A percentile compares a stretch with the other conserved stretches of the same genome.
phyloP scores from a whole-genome alignment of 306 rosid species.

The Acacia melanoxylon region DNA sequence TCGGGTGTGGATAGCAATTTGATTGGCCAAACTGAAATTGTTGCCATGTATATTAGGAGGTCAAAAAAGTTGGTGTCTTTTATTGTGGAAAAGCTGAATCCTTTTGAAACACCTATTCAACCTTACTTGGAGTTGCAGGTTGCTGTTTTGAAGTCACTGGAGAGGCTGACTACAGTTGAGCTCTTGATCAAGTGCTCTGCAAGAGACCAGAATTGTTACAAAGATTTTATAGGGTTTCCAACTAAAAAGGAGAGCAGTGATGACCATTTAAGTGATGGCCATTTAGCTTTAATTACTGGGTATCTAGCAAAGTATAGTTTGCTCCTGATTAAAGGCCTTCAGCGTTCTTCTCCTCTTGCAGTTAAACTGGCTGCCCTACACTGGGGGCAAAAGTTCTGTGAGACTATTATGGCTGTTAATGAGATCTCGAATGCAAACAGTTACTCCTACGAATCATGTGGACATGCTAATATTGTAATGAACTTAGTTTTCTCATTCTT shows the following conservation, averaged over 20 bases:
- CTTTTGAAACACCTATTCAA: constrained; percentile 69
- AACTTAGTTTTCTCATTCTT: constrained; percentile 67
- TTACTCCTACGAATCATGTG: constrained; percentile 49
- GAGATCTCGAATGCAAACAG: constrained; percentile 39
- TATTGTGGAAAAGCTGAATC: constrained; percentile 60
- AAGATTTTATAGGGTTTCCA: constrained; percentile 36
- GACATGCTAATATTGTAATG: constrained; percentile 52
- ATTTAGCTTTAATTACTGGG: constrained; percentile 51
- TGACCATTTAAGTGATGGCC: constrained; percentile 35
- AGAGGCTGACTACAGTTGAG: constrained; percentile 63
- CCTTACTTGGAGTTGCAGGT: constrained; percentile 75
- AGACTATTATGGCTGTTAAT: constrained; percentile 57
- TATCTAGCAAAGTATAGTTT: constrained; percentile 60
- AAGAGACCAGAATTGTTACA: constrained; percentile 39
- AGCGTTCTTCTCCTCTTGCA: constrained; percentile 73
- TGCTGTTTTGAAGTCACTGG: constrained; percentile 62
- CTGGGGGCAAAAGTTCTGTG: constrained; percentile 73
- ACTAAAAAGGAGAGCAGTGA: constrained; percentile 36
- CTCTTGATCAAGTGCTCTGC: constrained; percentile 58
- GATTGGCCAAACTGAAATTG: constrained; percentile 52
- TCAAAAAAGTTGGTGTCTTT: constrained; percentile 60
- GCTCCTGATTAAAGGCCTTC: constrained; percentile 65
- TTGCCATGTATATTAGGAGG: constrained; percentile 56
- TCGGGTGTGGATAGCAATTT: constrained; percentile 52
- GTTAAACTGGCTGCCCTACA: constrained; percentile 67